Base-by-base conservation (phyloP, 2,329 filamentous ascomycete genomes). In the Thyridium curvatum region DNA sequence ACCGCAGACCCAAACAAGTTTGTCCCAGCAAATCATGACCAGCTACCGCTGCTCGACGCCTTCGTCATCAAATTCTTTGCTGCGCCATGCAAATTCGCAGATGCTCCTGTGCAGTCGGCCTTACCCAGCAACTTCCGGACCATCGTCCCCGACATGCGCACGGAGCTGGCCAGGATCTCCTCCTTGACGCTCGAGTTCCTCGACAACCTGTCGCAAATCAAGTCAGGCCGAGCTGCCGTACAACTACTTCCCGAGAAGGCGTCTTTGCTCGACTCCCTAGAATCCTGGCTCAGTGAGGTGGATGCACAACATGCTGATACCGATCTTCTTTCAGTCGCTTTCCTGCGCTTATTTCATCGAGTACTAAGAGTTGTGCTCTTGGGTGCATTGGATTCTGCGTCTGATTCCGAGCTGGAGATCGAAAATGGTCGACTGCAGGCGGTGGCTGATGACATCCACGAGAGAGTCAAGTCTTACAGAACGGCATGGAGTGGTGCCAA, bases 51-150 rank as follows among this genome's bases (percentile, higher is more conserved):
- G 5, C 46, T 69, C 9, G 64, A 67, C 44, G 40, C 63, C 30
- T 68, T 66, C 43, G 55, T 67, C 42, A 56, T 67, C 46, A 68
- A 66, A 47, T 38, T 66, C 18, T 62, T 67, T 39, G 52, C 56
- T 47, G 63, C 61, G 29, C 64, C 63, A 39, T 67, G 64, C 46
- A 65, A 59, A 28, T 66, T 66, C 39, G 48, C 59, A 2, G 62
- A 65, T 17, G 45, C 48, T 33, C 46, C 50, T 21, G 15, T 49
- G 39, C 37, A 46, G 34, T 16, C 26, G 50, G 41, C 49, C 41
- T 43, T 38, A 45, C 41, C 33, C 39, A 46, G 34, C 42, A 50
- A 31, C 39, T 49, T 39, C 41, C 55, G 57, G 31, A 52, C 34
- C 5, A 55, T 65, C 50, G 57, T 48, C 3, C 62, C 62, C 0